Evolutionary conservation across 2,329 filamentous ascomycete species (phyloP).

Genomic region (Mycosphaerella sp.): DNA sequence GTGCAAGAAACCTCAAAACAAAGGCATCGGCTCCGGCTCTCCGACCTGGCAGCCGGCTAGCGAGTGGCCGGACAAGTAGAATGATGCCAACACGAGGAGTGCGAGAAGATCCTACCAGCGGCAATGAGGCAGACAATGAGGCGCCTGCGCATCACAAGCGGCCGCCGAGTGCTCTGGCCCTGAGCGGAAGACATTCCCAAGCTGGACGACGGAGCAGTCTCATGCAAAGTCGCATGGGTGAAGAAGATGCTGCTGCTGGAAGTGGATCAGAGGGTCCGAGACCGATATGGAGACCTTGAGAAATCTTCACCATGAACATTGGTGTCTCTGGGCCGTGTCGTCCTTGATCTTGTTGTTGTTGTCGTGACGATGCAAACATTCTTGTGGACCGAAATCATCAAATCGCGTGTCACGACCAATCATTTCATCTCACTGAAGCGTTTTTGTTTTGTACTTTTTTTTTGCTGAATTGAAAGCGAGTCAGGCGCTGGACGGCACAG

Average conservation of each 20-base stretch:
- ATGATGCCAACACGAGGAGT: constrained; percentile 19
- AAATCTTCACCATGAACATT: neutral
- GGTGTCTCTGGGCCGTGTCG: neutral
- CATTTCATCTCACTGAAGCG: neutral
- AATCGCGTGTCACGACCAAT: neutral
- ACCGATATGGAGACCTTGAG: constrained; percentile 22
- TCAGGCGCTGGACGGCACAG: neutral
- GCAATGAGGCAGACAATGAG: constrained; percentile 30
- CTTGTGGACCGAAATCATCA: too few relatives aligned
- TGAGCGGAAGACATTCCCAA: constrained; percentile 21
- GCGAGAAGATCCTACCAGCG: constrained; percentile 15
- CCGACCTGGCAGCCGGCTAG: constrained; percentile 13
- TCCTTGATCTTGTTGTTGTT: too few relatives aligned
- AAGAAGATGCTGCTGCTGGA: constrained; percentile 1
- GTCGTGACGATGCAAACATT: too few relatives aligned
- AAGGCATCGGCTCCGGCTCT: constrained; percentile 20
- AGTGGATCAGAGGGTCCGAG: constrained; percentile 7
- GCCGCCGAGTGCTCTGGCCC: constrained; percentile 17
- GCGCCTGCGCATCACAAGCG: constrained; percentile 20
- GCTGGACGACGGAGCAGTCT: constrained; percentile 15
- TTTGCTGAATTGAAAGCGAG: neutral
- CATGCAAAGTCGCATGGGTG: constrained; percentile 17
- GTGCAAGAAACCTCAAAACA: constrained; percentile 6
- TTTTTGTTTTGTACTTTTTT: neutral
- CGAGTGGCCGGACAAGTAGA: constrained; percentile 20